phyloP scores from a whole-genome alignment of 192 early-diverging fungal genomes.

The Coemansia sp. region DNA sequence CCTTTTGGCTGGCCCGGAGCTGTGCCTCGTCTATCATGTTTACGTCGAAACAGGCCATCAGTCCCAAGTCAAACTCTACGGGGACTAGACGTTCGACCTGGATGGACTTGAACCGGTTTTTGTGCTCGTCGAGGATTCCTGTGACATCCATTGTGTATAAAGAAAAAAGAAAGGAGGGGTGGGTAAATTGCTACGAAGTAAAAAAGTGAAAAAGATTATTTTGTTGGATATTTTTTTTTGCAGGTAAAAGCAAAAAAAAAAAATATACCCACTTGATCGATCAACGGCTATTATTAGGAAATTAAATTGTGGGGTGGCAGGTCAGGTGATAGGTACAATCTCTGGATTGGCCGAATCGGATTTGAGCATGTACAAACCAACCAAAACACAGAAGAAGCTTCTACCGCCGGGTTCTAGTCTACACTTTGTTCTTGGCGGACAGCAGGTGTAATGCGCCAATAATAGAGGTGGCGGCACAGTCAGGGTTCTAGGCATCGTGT shows the following conservation, averaged over 20 bases:
- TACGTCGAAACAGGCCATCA: constrained; percentile 79
- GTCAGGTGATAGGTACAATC: neutral
- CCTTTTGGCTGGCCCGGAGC: constrained; percentile 24
- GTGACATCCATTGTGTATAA: constrained; percentile 65
- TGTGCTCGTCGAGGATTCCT: constrained; percentile 69
- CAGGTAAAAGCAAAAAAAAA: constrained; percentile 11
- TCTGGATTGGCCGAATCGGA: neutral
- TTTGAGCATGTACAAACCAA: neutral
- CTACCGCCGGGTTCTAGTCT: neutral
- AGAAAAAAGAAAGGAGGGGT: neutral
- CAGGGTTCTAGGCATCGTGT: neutral
- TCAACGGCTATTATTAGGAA: neutral
- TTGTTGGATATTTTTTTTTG: neutral
- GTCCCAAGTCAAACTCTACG: constrained; percentile 86
- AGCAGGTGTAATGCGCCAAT: neutral
- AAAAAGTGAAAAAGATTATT: neutral
- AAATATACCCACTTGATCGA: neutral
- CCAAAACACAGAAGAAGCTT: neutral
- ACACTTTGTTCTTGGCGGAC: neutral
- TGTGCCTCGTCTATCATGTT: constrained; percentile 72
- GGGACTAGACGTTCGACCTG: constrained; percentile 82
- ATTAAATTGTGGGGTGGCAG: neutral
- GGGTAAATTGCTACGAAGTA: constrained; percentile 8
- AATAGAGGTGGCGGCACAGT: neutral
- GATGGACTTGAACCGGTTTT: constrained; percentile 71